Evolutionary conservation across 164 flowering plant species (phyloP).

Genomic region (Warburgia ugandensis): DNA sequence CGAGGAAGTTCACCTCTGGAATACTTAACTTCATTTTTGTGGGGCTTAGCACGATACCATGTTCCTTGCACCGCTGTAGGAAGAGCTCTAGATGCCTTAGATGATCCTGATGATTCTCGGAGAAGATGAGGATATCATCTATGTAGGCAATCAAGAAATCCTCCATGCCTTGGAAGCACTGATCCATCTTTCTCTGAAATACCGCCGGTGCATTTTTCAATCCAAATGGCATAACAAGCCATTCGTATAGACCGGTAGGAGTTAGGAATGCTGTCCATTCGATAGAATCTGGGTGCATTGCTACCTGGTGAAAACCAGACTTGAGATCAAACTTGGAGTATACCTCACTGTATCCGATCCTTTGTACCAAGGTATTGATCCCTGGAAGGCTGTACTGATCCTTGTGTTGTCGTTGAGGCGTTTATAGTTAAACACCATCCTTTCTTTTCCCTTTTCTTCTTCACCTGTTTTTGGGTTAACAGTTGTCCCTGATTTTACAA

Average conservation of each 20-base stretch:
- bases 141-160: conserved; percentile 7
- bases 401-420: conserved; percentile 6
- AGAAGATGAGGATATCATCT: conserved; percentile 15
- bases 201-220: conserved; percentile 7
- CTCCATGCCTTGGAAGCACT: conserved; percentile 9
- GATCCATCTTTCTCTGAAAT: conserved; percentile 16
- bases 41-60: conserved; percentile 12
- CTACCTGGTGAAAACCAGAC: conserved; percentile 7
- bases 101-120: conserved; percentile 1
- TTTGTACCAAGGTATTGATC: background rate
- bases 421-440: conserved; percentile 8
- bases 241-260: conserved; percentile 5
- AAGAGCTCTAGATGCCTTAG: conserved; percentile 1
- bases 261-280: conserved; percentile 6
- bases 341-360: background rate
- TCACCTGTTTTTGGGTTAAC: conserved; percentile 3
- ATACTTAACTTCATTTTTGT: conserved; percentile 9
- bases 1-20: background rate
- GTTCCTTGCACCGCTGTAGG: conserved; percentile 1
- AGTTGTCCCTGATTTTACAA: conserved; percentile 5
- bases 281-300: conserved; percentile 5
- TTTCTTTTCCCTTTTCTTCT: conserved; percentile 6
- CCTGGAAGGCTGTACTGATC: conserved; percentile 8
- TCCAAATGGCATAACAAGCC: conserved; percentile 12
- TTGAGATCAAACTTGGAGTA: conserved; percentile 9